These are phyloP conservation scores for Curvularia hawaiiensis DNA, from an alignment of 2,329 filamentous ascomycete genomes.

Conservation along the genomic window DNA sequence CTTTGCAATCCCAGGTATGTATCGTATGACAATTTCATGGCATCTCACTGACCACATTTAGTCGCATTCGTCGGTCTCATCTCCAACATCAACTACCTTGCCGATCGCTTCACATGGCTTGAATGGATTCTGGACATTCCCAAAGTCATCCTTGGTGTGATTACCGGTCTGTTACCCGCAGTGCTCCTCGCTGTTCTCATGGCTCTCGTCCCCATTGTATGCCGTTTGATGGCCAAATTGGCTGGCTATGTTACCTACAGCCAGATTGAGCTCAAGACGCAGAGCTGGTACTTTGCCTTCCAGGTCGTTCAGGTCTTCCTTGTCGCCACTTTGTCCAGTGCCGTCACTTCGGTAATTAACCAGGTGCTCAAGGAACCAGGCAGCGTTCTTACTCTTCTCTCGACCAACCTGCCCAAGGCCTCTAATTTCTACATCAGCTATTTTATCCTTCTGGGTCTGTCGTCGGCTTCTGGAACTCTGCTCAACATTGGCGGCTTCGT, in stretches of 20 bases:
- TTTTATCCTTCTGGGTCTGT: constrained; percentile 82
- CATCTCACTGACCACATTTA: constrained; percentile 15
- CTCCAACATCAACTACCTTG: constrained; percentile 53
- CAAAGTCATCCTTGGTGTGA: constrained; percentile 48
- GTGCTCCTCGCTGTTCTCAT: constrained; percentile 52
- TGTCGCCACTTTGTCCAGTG: constrained; percentile 80
- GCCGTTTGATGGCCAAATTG: constrained; percentile 45
- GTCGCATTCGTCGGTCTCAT: constrained; percentile 52
- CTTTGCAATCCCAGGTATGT: constrained; percentile 49
- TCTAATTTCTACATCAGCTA: constrained; percentile 97
- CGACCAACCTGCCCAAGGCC: constrained; percentile 76
- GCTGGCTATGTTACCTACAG: constrained; percentile 49
- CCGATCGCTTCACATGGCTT: constrained; percentile 46
- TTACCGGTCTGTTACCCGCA: constrained; percentile 53
- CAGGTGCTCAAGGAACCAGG: constrained; percentile 67
- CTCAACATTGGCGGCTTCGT: constrained; percentile 83
- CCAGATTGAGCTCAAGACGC: constrained; percentile 71
- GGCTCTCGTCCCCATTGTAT: constrained; percentile 52
- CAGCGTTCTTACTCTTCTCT: constrained; percentile 67
- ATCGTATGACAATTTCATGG: not conserved
- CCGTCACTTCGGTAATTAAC: constrained; percentile 65
- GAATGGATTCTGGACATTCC: constrained; percentile 52
- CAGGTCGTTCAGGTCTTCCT: constrained; percentile 95
- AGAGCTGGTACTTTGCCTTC: constrained; percentile 91
- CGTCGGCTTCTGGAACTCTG: constrained; percentile 49